A percentile compares a stretch with the other conserved stretches of the same genome.
Conservation (phyloP, 805 yeast species). For the Metschnikowia sp. region DNA sequence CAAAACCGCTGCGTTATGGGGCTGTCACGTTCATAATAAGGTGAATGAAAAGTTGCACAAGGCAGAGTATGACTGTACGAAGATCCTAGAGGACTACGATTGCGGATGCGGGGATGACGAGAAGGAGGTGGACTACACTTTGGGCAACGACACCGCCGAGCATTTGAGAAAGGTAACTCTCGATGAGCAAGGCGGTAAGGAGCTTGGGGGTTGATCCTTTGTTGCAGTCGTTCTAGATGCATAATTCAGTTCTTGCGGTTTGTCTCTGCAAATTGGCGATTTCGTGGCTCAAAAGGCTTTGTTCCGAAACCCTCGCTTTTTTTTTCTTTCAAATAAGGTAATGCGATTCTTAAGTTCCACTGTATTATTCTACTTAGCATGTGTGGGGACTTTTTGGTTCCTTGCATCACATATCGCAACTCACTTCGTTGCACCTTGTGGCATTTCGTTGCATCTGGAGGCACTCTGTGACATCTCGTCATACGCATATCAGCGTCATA, state of each 20-base stretch:
- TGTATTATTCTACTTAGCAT: too few relatives aligned
- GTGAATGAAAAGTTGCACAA: slow-evolving; percentile 21
- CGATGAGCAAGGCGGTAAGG: slow-evolving; percentile 45
- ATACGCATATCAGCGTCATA: slow-evolving; percentile 7
- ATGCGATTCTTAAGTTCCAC: too few relatives aligned
- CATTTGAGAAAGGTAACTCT: slow-evolving; percentile 46
- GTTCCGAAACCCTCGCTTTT: too few relatives aligned
- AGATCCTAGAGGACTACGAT: slow-evolving; percentile 84
- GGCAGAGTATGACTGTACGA: slow-evolving; percentile 76
- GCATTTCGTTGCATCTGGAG: neutral
- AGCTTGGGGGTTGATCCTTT: slow-evolving; percentile 32
- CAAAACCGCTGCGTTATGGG: slow-evolving; percentile 89
- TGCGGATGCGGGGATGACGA: slow-evolving; percentile 92
- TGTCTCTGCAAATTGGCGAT: neutral
- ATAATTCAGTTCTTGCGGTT: neutral
- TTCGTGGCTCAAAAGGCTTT: too few relatives aligned
- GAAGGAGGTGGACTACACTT: slow-evolving; percentile 43
- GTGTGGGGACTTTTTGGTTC: too few relatives aligned
- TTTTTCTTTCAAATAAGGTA: too few relatives aligned
- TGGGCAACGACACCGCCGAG: slow-evolving; percentile 28
- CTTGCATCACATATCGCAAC: too few relatives aligned
- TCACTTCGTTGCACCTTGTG: neutral
- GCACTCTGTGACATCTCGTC: neutral
- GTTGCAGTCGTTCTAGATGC: neutral
- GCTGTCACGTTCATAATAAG: slow-evolving; percentile 57